Percentiles rank a stretch among this genome's conserved stretches.
phyloP scores from a whole-genome alignment of 2,329 filamentous ascomycete species.

The Esteya vermicola region DNA sequence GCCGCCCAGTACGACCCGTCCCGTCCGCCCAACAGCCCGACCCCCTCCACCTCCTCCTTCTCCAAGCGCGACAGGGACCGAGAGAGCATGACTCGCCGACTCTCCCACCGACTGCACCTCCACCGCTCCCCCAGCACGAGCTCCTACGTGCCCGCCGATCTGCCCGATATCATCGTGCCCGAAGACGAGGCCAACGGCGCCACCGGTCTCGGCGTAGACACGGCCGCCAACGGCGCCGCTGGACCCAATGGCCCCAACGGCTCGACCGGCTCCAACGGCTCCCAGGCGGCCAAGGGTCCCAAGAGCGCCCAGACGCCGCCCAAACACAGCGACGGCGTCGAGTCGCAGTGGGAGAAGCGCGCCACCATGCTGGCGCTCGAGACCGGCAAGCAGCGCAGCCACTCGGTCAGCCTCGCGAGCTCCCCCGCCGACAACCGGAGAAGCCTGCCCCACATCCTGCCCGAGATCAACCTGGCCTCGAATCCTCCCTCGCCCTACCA shows the following conservation, averaged over 20 bases:
- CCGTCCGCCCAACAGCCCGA: slow-evolving; percentile 30
- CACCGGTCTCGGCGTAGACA: slow-evolving; percentile 25
- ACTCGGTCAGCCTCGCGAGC: slow-evolving; percentile 19
- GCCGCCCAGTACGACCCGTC: slow-evolving; percentile 20
- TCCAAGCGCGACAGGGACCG: slow-evolving; percentile 12
- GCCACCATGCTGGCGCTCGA: slow-evolving; percentile 74
- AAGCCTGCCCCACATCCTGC: slow-evolving; percentile 5
- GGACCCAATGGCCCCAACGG: slow-evolving; percentile 14
- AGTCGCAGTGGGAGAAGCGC: slow-evolving; percentile 81
- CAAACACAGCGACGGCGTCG: slow-evolving; percentile 22
- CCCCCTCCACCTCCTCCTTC: slow-evolving; percentile 18
- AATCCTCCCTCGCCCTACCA: too few species aligned
- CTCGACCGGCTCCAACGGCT: slow-evolving; percentile 24
- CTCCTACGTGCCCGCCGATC: slow-evolving; percentile 61
- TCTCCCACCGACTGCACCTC: slow-evolving; percentile 61
- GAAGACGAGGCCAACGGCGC: slow-evolving; percentile 26
- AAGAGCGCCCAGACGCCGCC: slow-evolving; percentile 17
- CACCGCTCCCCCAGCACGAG: slow-evolving; percentile 45
- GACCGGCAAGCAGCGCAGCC: slow-evolving; percentile 32
- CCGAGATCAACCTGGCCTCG: too few species aligned
- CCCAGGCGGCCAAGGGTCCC: slow-evolving; percentile 21
- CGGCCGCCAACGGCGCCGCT: slow-evolving; percentile 17
- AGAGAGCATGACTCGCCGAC: slow-evolving; percentile 28
- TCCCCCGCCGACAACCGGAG: slow-evolving; percentile 13
- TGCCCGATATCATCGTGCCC: slow-evolving; percentile 55